phyloP scores from a whole-genome alignment of 2,329 filamentous ascomycete genomes.

The Cordyceps farinosa region DNA sequence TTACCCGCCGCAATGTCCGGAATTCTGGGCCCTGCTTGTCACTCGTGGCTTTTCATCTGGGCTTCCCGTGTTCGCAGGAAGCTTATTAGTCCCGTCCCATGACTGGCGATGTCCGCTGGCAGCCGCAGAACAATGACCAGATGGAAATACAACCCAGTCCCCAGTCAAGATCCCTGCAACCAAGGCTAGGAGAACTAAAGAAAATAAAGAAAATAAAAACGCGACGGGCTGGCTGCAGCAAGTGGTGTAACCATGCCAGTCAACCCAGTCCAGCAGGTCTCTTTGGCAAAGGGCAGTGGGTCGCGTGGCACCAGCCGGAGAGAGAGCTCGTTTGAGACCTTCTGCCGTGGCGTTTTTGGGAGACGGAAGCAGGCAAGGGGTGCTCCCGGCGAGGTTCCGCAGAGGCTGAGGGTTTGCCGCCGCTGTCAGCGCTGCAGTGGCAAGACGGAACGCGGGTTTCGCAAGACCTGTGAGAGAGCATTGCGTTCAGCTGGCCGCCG shows the following conservation, averaged over 20 bases:
- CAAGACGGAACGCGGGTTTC: not conserved
- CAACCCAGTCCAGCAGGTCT: not conserved
- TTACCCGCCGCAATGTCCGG: conserved; percentile 15
- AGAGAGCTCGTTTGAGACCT: conserved; percentile 17
- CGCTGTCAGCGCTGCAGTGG: not conserved
- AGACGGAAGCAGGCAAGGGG: conserved; percentile 6
- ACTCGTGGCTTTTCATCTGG: conserved; percentile 6
- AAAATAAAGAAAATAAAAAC: conserved; percentile 8
- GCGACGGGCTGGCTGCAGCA: conserved; percentile 4
- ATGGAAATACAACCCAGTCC: conserved; percentile 2
- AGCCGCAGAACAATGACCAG: conserved; percentile 8
- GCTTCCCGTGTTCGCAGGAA: not conserved
- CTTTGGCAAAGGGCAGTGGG: conserved; percentile 4
- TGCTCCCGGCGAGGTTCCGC: conserved; percentile 13
- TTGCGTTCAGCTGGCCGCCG: not conserved
- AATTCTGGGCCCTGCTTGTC: conserved; percentile 10
- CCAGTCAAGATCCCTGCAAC: conserved; percentile 12
- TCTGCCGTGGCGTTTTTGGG: conserved; percentile 17
- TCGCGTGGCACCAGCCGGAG: conserved; percentile 13
- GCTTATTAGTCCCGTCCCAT: conserved; percentile 9
- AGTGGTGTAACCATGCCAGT: conserved; percentile 15
- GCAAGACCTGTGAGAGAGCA: not conserved
- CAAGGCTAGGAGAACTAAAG: conserved; percentile 15
- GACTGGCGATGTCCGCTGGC: conserved; percentile 13
- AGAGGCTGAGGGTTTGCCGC: conserved; percentile 7